These are phyloP conservation scores for Fraxinus nigra DNA, from an alignment of 305 asterid species.

Conservation along the genomic window DNA sequence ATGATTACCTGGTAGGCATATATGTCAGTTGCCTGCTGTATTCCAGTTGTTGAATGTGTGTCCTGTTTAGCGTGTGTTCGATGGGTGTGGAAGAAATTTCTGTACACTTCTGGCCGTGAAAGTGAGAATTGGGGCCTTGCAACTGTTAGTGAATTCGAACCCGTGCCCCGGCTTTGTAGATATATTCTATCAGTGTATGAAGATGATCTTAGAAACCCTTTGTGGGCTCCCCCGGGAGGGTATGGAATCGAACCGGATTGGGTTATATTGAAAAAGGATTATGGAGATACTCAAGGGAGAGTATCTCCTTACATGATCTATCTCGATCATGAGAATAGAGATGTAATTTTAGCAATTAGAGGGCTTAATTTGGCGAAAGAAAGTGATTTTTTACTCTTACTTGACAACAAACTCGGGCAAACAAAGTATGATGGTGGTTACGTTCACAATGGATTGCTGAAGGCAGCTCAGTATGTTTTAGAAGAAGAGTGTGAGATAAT, in stretches of 20 bases:
- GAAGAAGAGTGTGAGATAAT: conserved; percentile 61
- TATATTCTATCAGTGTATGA: conserved; percentile 76
- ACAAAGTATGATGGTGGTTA: conserved; percentile 92
- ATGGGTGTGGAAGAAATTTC: conserved; percentile 95
- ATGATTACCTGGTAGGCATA: conserved; percentile 43
- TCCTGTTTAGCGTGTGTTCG: conserved; percentile 87
- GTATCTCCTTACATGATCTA: conserved; percentile 88
- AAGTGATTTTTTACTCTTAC: conserved; percentile 68
- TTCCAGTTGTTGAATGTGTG: conserved; percentile 90
- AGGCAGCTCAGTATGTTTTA: conserved; percentile 84
- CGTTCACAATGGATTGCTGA: conserved; percentile 86
- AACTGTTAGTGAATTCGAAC: conserved; percentile 78
- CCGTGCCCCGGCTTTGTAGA: conserved; percentile 71
- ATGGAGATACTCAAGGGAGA: conserved; percentile 53
- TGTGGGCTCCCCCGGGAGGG: conserved; percentile 84
- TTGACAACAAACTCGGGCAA: conserved; percentile 90
- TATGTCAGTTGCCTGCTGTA: conserved; percentile 91
- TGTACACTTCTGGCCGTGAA: conserved; percentile 85
- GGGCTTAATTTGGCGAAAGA: conserved; percentile 88
- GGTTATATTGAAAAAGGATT: conserved; percentile 56
- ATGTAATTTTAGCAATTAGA: conserved; percentile 68
- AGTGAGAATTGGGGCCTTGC: conserved; percentile 95
- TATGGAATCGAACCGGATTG: conserved; percentile 78
- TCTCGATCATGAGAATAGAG: conserved; percentile 66
- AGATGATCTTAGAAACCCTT: conserved; percentile 68